Evolutionary conservation across 495 filamentous ascomycete genomes (phyloP), one percentile per base, ranked within the genome.

Genomic region (Cryomyces minteri): DNA sequence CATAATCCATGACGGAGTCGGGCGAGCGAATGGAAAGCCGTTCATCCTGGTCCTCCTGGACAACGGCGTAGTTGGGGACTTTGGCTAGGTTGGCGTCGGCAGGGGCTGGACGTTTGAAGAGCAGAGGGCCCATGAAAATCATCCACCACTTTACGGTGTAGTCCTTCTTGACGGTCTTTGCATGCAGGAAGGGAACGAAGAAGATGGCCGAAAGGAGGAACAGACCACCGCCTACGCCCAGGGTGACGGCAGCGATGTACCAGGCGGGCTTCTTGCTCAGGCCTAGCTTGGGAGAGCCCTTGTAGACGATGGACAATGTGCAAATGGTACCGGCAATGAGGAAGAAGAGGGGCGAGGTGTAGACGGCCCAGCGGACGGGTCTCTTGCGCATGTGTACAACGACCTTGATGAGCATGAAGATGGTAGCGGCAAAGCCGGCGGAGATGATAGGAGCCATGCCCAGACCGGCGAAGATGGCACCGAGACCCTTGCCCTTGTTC

Each of bases 331-430:
- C 72, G 3, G 79, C 74, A 42, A 76, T 46, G 40, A 66, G 73
- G 32, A 82, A 73, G 59, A 77, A 84, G 48, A 77, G 45, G 12
- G 79, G 75, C 31, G 79, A 67, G 45, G 69, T 55, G 9, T 67
- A 51, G 54, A 84, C 67, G 6, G 69, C 77, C 60, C 56, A 49
- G 5, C 46, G 31, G 43, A 56, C 47, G 2, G 47, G 38, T 28
- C 76, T 69, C 6, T 58, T 55, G 40, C 79, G 73, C 45, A 69
- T 58, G 36, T 79, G 67, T 10, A 82, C 76, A 32, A 63, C 58
- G 55, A 74, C 76, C 61, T 84, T 84, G 48, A 78, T 69, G 44
- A 70, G 62, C 0, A 63, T 59, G 57, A 84, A 81, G 58, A 83
- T 71, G 54, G 74, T 61, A 44, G 77, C 66, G 4, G 68, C 71